Conservation (phyloP, 1,284 basidiomycete species). For the Ganoderma meredithae region DNA sequence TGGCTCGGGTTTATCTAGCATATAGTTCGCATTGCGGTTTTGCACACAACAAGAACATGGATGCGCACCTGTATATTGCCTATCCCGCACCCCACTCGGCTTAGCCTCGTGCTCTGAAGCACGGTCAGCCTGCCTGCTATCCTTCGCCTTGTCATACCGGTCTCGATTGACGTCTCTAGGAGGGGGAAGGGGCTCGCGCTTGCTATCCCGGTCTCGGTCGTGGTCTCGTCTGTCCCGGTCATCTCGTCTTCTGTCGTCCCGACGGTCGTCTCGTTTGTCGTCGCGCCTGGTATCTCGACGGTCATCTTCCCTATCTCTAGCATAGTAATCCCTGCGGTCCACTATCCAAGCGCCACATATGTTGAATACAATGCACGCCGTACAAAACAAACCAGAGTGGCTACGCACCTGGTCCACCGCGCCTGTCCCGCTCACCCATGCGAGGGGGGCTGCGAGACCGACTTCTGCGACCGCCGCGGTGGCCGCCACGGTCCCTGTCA, state of each 20-base stretch:
- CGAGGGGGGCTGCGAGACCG: constrained; percentile 74
- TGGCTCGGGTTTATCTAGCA: constrained; percentile 24
- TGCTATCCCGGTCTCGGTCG: constrained; percentile 34
- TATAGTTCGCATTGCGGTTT: neutral
- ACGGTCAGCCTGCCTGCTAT: constrained; percentile 29
- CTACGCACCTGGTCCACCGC: constrained; percentile 47
- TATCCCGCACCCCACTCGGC: constrained; percentile 25
- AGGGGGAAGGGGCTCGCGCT: constrained; percentile 31
- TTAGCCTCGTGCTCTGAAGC: constrained; percentile 21
- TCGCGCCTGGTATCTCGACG: constrained; percentile 22
- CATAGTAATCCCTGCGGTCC: constrained; percentile 43
- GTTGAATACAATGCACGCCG: neutral
- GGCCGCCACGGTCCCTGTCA: constrained; percentile 69
- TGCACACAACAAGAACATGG: constrained; percentile 10
- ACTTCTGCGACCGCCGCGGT: constrained; percentile 58
- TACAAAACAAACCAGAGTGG: neutral
- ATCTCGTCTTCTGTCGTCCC: constrained; percentile 45
- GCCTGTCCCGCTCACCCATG: constrained; percentile 53
- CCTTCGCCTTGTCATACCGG: constrained; percentile 34
- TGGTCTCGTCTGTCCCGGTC: constrained; percentile 39
- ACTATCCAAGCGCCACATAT: neutral
- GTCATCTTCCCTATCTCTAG: constrained; percentile 35
- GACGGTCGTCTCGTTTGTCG: constrained; percentile 49
- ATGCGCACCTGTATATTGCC: constrained; percentile 15
- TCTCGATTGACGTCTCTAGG: constrained; percentile 31